phyloP scores from a whole-genome alignment of 2,329 filamentous ascomycete genomes.

The Dryadomyces sulphureus region DNA sequence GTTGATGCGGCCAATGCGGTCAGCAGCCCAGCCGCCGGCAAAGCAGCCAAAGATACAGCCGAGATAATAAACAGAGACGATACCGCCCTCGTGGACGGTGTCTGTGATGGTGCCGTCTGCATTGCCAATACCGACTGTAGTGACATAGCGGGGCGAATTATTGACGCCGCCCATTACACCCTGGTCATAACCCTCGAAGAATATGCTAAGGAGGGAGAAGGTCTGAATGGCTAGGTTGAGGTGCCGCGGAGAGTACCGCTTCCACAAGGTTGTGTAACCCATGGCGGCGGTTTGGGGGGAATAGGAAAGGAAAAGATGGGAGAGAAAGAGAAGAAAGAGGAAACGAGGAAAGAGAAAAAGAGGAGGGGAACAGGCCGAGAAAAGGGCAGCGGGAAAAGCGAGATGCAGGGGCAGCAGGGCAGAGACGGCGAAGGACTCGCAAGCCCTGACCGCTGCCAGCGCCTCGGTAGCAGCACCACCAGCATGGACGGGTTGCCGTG shows the following conservation, averaged over 20 bases:
- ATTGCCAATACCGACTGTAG: slow-evolving; percentile 28
- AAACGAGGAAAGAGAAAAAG: background rate
- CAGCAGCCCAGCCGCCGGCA: slow-evolving; percentile 25
- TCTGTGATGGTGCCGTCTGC: slow-evolving; percentile 30
- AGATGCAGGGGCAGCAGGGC: background rate
- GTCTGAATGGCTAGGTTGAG: slow-evolving; percentile 22
- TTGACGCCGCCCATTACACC: slow-evolving; percentile 39
- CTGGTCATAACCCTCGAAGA: slow-evolving; percentile 36
- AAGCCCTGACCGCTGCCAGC: too few relatives aligned
- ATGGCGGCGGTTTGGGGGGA: background rate
- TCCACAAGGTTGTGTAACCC: slow-evolving; percentile 25
- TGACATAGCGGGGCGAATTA: slow-evolving; percentile 23
- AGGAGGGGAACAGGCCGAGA: background rate
- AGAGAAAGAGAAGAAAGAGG: background rate
- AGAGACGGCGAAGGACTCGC: background rate
- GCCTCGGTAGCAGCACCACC: too few relatives aligned
- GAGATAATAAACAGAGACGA: slow-evolving; percentile 37
- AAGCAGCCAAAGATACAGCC: slow-evolving; percentile 17
- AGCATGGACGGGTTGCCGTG: too few relatives aligned
- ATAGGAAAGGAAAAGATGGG: background rate
- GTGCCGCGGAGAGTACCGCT: slow-evolving; percentile 23
- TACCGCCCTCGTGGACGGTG: slow-evolving; percentile 33
- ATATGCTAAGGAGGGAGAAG: slow-evolving; percentile 17
- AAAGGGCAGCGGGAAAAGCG: background rate
- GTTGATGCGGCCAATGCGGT: slow-evolving; percentile 35